Conservation (phyloP, 2,329 filamentous ascomycete genomes). For the Aureobasidium mangrovei region DNA sequence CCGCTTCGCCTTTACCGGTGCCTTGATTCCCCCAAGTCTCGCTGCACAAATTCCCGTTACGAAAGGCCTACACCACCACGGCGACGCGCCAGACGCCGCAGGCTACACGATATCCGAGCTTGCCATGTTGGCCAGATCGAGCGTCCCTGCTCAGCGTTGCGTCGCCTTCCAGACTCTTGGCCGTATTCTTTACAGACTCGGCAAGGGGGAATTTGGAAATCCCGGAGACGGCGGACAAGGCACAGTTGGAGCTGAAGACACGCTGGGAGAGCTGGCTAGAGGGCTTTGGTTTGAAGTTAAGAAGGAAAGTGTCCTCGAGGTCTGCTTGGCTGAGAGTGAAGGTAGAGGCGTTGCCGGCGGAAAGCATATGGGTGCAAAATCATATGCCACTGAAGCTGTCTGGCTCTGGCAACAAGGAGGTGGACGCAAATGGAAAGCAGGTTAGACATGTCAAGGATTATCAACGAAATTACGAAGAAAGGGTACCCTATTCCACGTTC, state of each 20-base stretch:
- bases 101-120: slow-evolving; percentile 90
- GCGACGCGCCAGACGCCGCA: slow-evolving; percentile 81
- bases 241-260: slow-evolving; percentile 38
- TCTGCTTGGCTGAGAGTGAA: slow-evolving; percentile 65
- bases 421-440: slow-evolving; percentile 49
- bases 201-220: slow-evolving; percentile 59
- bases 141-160: slow-evolving; percentile 78
- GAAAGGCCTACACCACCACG: slow-evolving; percentile 86
- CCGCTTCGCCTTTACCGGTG: slow-evolving; percentile 81
- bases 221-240: slow-evolving; percentile 32
- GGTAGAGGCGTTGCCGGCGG: slow-evolving; percentile 48
- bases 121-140: slow-evolving; percentile 67
- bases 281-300: slow-evolving; percentile 78
- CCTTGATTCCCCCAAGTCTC: slow-evolving; percentile 66
- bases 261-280: slow-evolving; percentile 46
- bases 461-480: slow-evolving; percentile 1
- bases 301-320: slow-evolving; percentile 67
- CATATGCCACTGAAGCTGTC: slow-evolving; percentile 79
- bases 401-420: slow-evolving; percentile 77
- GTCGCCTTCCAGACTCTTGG: slow-evolving; percentile 88
- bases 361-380: slow-evolving; percentile 65
- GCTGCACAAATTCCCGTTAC: slow-evolving; percentile 66
- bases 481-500: neutral
- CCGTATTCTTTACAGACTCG: slow-evolving; percentile 72
- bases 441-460: slow-evolving; percentile 20